Conservation (phyloP, 495 filamentous ascomycete species). For the Daldinia childiae region DNA sequence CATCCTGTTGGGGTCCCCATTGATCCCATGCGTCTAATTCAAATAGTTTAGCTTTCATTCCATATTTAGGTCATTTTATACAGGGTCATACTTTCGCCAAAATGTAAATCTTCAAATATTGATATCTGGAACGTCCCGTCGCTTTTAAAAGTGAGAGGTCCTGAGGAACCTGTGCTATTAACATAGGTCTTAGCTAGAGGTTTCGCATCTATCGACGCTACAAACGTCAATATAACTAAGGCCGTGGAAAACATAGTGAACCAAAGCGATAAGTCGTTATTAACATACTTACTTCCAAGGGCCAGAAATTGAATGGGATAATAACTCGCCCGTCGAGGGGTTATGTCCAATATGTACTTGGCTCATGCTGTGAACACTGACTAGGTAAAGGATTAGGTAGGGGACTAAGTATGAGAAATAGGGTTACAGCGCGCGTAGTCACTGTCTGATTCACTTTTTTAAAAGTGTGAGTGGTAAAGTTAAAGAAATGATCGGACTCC, state of each 20-base stretch:
- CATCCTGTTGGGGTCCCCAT: conserved; percentile 70
- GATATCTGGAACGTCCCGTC: conserved; percentile 60
- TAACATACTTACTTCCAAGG: conserved; percentile 23
- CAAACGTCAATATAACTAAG: conserved; percentile 6
- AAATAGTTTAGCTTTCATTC: conserved; percentile 9
- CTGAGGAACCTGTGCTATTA: conserved; percentile 28
- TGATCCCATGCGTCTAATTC: conserved; percentile 56
- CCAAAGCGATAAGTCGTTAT: background rate
- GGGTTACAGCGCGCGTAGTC: conserved; percentile 30
- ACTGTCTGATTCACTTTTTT: conserved; percentile 20
- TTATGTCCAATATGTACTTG: conserved; percentile 44
- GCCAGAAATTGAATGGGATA: conserved; percentile 3
- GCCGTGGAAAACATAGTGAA: conserved; percentile 14
- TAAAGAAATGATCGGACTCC: conserved; percentile 3
- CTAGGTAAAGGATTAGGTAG: background rate
- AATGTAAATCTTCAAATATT: conserved; percentile 75
- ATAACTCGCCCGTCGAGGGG: conserved; percentile 13
- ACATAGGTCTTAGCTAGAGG: conserved; percentile 18
- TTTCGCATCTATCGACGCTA: conserved; percentile 23
- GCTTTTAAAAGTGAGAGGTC: conserved; percentile 51
- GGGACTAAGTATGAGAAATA: background rate
- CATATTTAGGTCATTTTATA: background rate
- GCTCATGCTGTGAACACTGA: conserved; percentile 25
- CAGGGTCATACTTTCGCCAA: conserved; percentile 63
- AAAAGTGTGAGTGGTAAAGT: conserved; percentile 5